A percentile compares a stretch with the other conserved stretches of the same genome.
Conservation (phyloP, 371 early-diverging fungal species). For the Smittium culicis region DNA sequence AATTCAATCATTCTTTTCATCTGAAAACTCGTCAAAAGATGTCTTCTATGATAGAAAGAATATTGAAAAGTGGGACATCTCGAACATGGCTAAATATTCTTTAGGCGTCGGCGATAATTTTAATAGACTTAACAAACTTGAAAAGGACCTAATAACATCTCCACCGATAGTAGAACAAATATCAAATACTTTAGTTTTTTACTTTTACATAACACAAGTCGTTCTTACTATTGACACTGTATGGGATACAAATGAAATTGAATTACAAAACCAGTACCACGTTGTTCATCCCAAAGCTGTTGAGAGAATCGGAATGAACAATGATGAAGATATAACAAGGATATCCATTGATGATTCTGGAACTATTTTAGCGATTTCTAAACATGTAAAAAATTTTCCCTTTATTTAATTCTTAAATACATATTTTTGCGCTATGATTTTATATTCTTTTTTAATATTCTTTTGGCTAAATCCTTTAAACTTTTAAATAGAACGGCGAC, state of each 20-base stretch:
- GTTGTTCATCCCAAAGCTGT: background rate
- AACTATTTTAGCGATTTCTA: background rate
- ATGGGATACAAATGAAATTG: background rate
- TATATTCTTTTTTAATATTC: too few species aligned
- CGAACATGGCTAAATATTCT: background rate
- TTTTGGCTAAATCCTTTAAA: too few species aligned
- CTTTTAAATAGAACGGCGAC: background rate
- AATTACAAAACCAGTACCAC: background rate
- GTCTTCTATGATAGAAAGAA: background rate
- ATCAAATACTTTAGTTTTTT: background rate
- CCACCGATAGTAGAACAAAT: background rate
- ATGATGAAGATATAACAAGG: background rate
- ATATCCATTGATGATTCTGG: constrained; percentile 9
- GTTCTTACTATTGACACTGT: constrained; percentile 9
- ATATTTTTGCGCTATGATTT: too few species aligned
- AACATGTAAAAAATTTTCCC: background rate
- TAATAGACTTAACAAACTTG: background rate
- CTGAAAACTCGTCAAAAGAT: background rate
- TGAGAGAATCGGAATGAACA: background rate
- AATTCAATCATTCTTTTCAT: background rate
- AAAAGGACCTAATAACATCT: background rate
- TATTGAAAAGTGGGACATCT: background rate
- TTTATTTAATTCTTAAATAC: too few species aligned
- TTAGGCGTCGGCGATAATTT: constrained; percentile 4
- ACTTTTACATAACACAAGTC: constrained; percentile 9